Conservation (phyloP, 192 early-diverging fungal genomes). For the Dispira simplex region DNA sequence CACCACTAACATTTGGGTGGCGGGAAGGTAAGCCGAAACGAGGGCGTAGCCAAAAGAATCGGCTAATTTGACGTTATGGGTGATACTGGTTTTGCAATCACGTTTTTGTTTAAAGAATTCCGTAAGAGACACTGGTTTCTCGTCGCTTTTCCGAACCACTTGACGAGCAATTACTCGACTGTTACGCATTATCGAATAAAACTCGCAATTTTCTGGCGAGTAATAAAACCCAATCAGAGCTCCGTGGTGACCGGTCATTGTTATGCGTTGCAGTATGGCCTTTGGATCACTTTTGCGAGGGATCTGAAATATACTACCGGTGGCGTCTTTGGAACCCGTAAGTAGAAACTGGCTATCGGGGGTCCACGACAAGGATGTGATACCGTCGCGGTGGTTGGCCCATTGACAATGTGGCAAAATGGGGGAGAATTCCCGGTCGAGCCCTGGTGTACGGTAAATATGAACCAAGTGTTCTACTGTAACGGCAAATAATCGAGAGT, state of each 20-base stretch:
- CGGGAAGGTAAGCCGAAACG: slow-evolving; percentile 59
- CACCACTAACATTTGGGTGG: slow-evolving; percentile 60
- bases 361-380: slow-evolving; percentile 72
- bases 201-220: slow-evolving; percentile 11
- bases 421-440: slow-evolving; percentile 81
- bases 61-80: slow-evolving; percentile 56
- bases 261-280: slow-evolving; percentile 53
- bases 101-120: slow-evolving; percentile 21
- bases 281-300: background rate
- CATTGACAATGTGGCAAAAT: slow-evolving; percentile 55
- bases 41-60: slow-evolving; percentile 64
- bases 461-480: slow-evolving; percentile 72
- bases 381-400: slow-evolving; percentile 76
- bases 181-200: slow-evolving; percentile 81
- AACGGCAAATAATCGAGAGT: slow-evolving; percentile 78
- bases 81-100: slow-evolving; percentile 32
- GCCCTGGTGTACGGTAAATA: slow-evolving; percentile 87
- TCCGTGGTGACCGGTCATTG: background rate
- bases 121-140: slow-evolving; percentile 37
- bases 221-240: slow-evolving; percentile 1
- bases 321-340: slow-evolving; percentile 26
- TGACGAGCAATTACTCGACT: slow-evolving; percentile 79
- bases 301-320: slow-evolving; percentile 17
- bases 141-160: slow-evolving; percentile 33
- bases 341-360: slow-evolving; percentile 57